Base-by-base conservation (phyloP, 768 basidiomycete species). In the Gyrodon lividus region DNA sequence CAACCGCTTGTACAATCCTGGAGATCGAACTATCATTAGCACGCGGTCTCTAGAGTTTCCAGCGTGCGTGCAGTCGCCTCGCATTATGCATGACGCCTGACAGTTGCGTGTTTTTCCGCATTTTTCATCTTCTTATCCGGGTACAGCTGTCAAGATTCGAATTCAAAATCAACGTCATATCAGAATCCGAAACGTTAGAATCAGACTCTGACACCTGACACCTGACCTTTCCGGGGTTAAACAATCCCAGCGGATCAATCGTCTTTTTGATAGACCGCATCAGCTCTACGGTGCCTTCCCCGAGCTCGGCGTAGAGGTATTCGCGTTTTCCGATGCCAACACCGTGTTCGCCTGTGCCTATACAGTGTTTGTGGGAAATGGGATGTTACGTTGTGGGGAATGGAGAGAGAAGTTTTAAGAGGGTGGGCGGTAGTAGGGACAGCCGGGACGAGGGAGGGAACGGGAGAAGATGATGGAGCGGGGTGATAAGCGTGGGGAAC, bases 311-410 rank as follows among this genome's bases (percentile, higher is more conserved):
- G 13, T 79, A 75, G n/a, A 97, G 75, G 62, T 86, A 95, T 53
- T 86, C 77, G 52, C 80, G 81, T 73, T 94, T 94, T 5, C 92
- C 92, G 9, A 93, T 73, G 0, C 92, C 92, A 6, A 94, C 89
- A 2, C 92, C 92, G 61, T 94, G 92, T 60, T 94, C 92, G 4
- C 89, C 89, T 0, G 84, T 87, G 58, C 83, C 85, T 86, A 40
- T 10, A n/a, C n/a, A 10, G 30, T 28, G n/a, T 22, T 30, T 20
- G 6, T 23, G 12, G 30, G 13, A 14, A 24, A 42, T 9, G 10
- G 19, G 5, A 35, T 34, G 19, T 19, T 45, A 19, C 7, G 12
- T 37, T 4, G 17, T 42, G 39, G 31, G 28, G 24, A 24, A n/a
- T 45, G 19, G 16, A 57, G 20, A 44, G 4, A 26, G 24, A 26